Conservation (phyloP, 2,329 filamentous ascomycete genomes). For the Rachicladosporium sp. region DNA sequence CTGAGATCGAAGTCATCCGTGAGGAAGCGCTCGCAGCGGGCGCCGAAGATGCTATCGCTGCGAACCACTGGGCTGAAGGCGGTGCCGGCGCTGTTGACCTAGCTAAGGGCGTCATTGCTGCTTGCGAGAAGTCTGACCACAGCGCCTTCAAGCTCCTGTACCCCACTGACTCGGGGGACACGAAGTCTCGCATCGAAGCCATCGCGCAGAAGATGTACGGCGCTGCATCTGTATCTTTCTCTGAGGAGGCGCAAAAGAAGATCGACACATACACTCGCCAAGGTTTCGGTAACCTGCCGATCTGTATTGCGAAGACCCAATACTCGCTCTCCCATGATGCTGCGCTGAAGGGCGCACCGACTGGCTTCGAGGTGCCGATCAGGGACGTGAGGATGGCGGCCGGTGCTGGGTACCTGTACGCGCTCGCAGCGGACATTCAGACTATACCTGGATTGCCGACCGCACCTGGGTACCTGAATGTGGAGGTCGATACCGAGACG, state of each 20-base stretch:
- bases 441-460: constrained; percentile 94
- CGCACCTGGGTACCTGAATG: constrained; percentile 88
- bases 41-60: constrained; percentile 82
- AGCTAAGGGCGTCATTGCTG: constrained; percentile 72
- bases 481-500: constrained; percentile 52
- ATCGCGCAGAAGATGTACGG: constrained; percentile 95
- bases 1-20: constrained; percentile 76
- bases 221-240: constrained; percentile 79
- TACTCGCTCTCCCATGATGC: constrained; percentile 93
- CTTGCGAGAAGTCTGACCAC: constrained; percentile 61
- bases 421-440: constrained; percentile 92
- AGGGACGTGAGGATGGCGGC: constrained; percentile 88
- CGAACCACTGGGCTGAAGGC: constrained; percentile 95
- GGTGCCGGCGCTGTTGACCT: constrained; percentile 82
- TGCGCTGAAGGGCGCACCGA: constrained; percentile 84
- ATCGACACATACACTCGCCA: constrained; percentile 88
- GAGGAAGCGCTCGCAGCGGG: constrained; percentile 87
- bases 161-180: constrained; percentile 54
- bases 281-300: constrained; percentile 83
- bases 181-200: constrained; percentile 79
- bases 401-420: constrained; percentile 89
- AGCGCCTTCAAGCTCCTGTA: constrained; percentile 83
- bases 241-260: constrained; percentile 88
- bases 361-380: constrained; percentile 88
- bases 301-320: constrained; percentile 96